Conservation (phyloP, 768 basidiomycete genomes). For the Tylopilus balloui region DNA sequence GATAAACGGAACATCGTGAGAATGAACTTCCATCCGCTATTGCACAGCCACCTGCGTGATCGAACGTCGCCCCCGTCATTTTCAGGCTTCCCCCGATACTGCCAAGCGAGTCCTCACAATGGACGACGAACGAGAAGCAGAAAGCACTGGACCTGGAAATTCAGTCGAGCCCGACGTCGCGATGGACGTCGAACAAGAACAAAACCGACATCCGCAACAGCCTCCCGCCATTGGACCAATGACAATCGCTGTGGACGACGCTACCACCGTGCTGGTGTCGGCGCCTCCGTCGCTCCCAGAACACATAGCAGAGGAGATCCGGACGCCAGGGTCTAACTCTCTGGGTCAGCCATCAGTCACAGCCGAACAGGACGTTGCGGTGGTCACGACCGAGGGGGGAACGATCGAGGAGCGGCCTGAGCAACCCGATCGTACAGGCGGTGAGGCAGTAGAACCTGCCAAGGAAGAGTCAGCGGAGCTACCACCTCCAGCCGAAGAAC, state of each 20-base stretch:
- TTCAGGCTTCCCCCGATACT: constrained; percentile 18
- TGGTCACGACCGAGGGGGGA: constrained; percentile 21
- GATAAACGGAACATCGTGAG: constrained; percentile 9
- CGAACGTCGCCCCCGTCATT: constrained; percentile 25
- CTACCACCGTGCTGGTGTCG: not conserved
- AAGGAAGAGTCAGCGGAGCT: constrained; percentile 7
- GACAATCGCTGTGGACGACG: constrained; percentile 2
- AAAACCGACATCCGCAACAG: constrained; percentile 3
- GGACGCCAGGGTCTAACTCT: constrained; percentile 5
- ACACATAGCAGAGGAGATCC: constrained; percentile 4
- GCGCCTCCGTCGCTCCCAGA: constrained; percentile 9
- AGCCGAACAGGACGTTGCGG: constrained; percentile 22
- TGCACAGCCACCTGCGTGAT: constrained; percentile 27
- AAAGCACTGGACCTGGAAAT: not conserved
- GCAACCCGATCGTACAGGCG: constrained; percentile 6
- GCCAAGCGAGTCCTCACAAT: constrained; percentile 15
- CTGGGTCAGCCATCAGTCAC: constrained; percentile 23
- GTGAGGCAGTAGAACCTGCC: constrained; percentile 1
- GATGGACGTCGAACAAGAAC: constrained; percentile 24
- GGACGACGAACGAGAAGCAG: constrained; percentile 21
- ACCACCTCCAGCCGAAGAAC: constrained; percentile 12
- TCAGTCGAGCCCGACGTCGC: constrained; percentile 1
- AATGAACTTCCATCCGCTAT: not conserved
- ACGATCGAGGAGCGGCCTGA: constrained; percentile 11
- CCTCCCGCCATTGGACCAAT: not conserved